Percentiles rank a stretch among this genome's conserved stretches.
These are phyloP conservation scores for Forsythia suspensa DNA, from an alignment of 257 asterid genomes.

Conservation along the genomic window DNA sequence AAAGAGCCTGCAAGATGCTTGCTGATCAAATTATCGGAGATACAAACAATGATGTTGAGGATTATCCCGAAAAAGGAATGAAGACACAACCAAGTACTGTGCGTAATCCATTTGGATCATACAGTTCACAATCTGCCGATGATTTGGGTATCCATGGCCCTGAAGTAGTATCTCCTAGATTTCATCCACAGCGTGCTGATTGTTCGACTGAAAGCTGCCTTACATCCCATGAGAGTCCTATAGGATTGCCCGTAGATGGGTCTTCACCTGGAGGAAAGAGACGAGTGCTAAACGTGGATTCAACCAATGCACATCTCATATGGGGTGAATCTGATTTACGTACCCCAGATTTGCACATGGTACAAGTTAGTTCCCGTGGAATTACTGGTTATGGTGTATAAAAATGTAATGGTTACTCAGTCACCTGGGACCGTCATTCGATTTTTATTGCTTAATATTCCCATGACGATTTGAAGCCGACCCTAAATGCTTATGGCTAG, in stretches of 20 bases:
- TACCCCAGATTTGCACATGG: conserved; percentile 36
- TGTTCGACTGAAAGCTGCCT: conserved; percentile 5
- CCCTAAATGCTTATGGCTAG: conserved; percentile 1
- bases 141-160: conserved; percentile 34
- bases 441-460: no score
- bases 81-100: conserved; percentile 24
- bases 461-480: background rate
- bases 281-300: conserved; percentile 43
- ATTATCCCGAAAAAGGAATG: conserved; percentile 37
- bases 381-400: conserved; percentile 39
- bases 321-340: conserved; percentile 59
- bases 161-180: conserved; percentile 37
- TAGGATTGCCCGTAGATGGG: conserved; percentile 53
- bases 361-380: conserved; percentile 42
- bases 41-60: conserved; percentile 37
- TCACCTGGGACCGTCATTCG: no score
- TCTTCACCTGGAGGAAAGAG: conserved; percentile 56
- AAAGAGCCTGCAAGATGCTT: conserved; percentile 46
- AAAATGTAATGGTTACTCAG: background rate
- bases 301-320: conserved; percentile 42
- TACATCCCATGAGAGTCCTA: conserved; percentile 52
- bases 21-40: conserved; percentile 76
- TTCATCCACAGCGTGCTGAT: background rate
- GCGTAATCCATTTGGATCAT: conserved; percentile 28
- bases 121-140: conserved; percentile 43